A percentile compares a stretch with the other conserved stretches of the same genome.
Evolutionary conservation across 1,139 yeast species (phyloP).

Genomic region (Suhomyces choctaworum): DNA sequence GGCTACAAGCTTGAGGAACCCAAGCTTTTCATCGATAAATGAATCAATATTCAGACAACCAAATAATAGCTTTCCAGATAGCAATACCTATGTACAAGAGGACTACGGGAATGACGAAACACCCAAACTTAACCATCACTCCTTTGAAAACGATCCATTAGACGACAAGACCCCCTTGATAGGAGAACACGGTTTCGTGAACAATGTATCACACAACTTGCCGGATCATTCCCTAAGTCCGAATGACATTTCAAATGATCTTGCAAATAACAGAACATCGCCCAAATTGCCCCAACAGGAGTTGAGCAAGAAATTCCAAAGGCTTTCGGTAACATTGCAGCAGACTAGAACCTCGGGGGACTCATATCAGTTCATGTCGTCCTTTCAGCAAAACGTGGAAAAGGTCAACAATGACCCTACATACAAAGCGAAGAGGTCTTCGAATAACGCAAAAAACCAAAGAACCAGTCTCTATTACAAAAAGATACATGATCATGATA

Average conservation of each 20-base stretch:
- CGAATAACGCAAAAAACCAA: slow-evolving; percentile 13
- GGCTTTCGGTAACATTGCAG: slow-evolving; percentile 43
- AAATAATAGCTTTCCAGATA: slow-evolving; percentile 14
- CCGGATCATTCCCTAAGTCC: slow-evolving; percentile 16
- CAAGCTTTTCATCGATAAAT: slow-evolving; percentile 38
- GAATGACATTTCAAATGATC: neutral
- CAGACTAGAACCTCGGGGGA: slow-evolving; percentile 39
- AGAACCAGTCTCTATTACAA: slow-evolving; percentile 38
- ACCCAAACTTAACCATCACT: slow-evolving; percentile 24
- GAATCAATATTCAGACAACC: slow-evolving; percentile 30
- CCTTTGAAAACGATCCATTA: slow-evolving; percentile 14
- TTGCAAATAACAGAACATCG: slow-evolving; percentile 5
- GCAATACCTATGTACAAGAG: slow-evolving; percentile 9
- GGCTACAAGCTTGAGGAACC: slow-evolving; percentile 18
- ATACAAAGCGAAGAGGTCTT: slow-evolving; percentile 10
- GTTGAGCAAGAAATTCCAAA: slow-evolving; percentile 39
- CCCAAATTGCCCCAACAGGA: slow-evolving; percentile 37
- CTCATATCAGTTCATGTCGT: slow-evolving; percentile 41
- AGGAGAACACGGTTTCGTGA: slow-evolving; percentile 16
- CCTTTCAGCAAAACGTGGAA: slow-evolving; percentile 44
- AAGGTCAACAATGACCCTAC: slow-evolving; percentile 19
- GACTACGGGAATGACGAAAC: slow-evolving; percentile 32
- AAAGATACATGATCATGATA: slow-evolving; percentile 24
- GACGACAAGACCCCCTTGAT: slow-evolving; percentile 37
- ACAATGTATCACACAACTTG: slow-evolving; percentile 15